phyloP scores from a whole-genome alignment of 1,284 basidiomycete genomes.

The Veloporphyrellus conicus region DNA sequence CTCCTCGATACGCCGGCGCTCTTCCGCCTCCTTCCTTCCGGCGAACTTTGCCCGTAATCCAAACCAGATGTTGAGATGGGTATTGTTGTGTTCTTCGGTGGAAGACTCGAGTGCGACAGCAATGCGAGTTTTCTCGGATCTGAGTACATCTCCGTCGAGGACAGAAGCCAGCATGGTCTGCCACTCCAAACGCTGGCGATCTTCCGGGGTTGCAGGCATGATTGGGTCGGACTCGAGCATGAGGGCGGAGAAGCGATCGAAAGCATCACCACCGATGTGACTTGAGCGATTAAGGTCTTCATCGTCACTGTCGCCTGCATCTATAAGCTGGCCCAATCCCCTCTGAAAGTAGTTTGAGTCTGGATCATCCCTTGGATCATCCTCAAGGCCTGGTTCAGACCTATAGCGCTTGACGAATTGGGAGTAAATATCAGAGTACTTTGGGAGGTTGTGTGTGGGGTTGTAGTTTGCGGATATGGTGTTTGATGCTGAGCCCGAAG shows the following conservation, averaged over 20 bases:
- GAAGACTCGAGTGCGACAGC: conserved; percentile 66
- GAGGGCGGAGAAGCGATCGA: conserved; percentile 51
- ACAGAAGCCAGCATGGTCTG: conserved; percentile 92
- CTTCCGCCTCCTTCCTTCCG: conserved; percentile 77
- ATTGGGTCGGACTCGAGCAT: conserved; percentile 57
- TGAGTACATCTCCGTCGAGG: conserved; percentile 87
- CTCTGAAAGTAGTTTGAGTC: conserved; percentile 72
- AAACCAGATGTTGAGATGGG: conserved; percentile 78
- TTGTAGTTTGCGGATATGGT: conserved; percentile 32
- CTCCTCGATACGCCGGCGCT: conserved; percentile 78
- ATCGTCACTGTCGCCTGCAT: conserved; percentile 74
- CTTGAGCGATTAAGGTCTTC: conserved; percentile 51
- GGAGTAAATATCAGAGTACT: conserved; percentile 67
- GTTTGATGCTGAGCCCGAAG: conserved; percentile 26
- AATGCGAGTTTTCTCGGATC: conserved; percentile 88
- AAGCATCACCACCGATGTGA: conserved; percentile 42
- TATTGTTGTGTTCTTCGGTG: conserved; percentile 64
- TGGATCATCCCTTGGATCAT: conserved; percentile 67
- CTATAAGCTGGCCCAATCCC: conserved; percentile 65
- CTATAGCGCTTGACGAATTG: conserved; percentile 74
- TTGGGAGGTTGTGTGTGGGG: conserved; percentile 34
- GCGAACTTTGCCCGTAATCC: conserved; percentile 85
- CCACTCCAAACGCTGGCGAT: conserved; percentile 86
- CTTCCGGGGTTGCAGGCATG: conserved; percentile 62
- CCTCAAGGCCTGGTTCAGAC: conserved; percentile 50